phyloP scores from a whole-genome alignment of 129 eudicot species.

The Apium graveolens region DNA sequence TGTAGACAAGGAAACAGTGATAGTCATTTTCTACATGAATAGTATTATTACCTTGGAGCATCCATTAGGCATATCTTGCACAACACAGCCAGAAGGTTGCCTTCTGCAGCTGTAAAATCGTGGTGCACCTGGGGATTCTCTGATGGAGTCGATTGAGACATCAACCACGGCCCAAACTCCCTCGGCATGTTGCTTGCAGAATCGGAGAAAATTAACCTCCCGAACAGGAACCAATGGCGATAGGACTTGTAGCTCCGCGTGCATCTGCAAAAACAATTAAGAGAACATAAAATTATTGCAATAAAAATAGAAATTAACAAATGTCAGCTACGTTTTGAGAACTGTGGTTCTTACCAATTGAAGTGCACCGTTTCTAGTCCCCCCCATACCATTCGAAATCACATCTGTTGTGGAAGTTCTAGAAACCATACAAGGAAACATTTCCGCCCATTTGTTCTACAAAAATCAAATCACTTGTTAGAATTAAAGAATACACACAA shows the following conservation, averaged over 20 bases:
- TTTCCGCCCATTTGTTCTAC: slow-evolving; percentile 93
- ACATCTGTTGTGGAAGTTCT: slow-evolving; percentile 84
- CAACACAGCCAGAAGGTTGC: slow-evolving; percentile 94
- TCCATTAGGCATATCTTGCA: slow-evolving; percentile 99
- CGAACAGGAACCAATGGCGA: slow-evolving; percentile 91
- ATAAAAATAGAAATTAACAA: not conserved
- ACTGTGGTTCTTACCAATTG: slow-evolving; percentile 53
- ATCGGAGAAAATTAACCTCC: slow-evolving; percentile 75
- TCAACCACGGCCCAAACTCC: slow-evolving; percentile 98
- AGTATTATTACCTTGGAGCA: slow-evolving; percentile 70
- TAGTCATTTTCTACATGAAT: not conserved
- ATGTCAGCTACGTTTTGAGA: not conserved
- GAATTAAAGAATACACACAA: not conserved
- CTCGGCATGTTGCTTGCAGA: slow-evolving; percentile 95
- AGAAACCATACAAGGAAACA: slow-evolving; percentile 93
- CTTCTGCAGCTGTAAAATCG: slow-evolving; percentile 57
- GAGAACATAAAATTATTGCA: not conserved
- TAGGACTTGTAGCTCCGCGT: slow-evolving; percentile 83
- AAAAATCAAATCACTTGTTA: not conserved
- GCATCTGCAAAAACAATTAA: slow-evolving; percentile 44
- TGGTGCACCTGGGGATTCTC: slow-evolving; percentile 45
- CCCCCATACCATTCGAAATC: slow-evolving; percentile 96
- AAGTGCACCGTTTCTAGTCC: slow-evolving; percentile 95
- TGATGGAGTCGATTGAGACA: slow-evolving; percentile 65
- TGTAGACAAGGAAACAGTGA: not conserved